Conservation (phyloP, 495 filamentous ascomycete species). For the Penicillium mononematosum region DNA sequence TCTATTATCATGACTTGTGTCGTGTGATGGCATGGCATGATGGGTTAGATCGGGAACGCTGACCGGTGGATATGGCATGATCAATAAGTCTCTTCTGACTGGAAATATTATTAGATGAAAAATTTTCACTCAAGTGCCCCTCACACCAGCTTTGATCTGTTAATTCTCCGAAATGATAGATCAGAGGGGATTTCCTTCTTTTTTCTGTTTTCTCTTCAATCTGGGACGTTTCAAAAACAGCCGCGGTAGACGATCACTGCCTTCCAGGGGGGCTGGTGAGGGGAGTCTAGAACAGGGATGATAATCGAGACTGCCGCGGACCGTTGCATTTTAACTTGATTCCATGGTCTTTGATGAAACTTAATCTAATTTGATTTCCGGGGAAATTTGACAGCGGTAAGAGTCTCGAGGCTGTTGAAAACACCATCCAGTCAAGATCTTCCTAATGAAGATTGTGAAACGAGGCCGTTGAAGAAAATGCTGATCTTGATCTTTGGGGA, state of each 20-base stretch:
- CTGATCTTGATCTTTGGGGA: not conserved
- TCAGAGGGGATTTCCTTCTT: not conserved
- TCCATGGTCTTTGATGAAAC: conserved; percentile 13
- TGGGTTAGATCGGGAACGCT: conserved; percentile 5
- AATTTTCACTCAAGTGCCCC: not conserved
- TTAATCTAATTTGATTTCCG: conserved; percentile 21
- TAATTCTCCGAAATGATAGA: not conserved
- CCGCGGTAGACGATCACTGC: conserved; percentile 20
- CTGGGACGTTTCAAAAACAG: conserved; percentile 25
- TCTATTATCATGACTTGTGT: not conserved
- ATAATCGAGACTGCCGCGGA: not conserved
- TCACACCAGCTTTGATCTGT: not conserved
- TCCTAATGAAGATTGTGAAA: not conserved
- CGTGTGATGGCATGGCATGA: conserved; percentile 25
- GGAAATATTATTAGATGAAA: not conserved
- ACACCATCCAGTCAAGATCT: not conserved
- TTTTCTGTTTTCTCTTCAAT: not conserved
- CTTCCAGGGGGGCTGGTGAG: no score
- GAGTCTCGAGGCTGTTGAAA: not conserved
- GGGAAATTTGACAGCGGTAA: conserved; percentile 20
- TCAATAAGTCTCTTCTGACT: conserved; percentile 13
- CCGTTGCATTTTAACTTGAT: not conserved
- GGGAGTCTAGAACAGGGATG: conserved; percentile 13
- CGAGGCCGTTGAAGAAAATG: not conserved
- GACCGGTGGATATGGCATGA: conserved; percentile 19